Evolutionary conservation across 352 stramenopile species (phyloP), one percentile per base, ranked within the genome.

Genomic region (Phytophthora aleatoria): DNA sequence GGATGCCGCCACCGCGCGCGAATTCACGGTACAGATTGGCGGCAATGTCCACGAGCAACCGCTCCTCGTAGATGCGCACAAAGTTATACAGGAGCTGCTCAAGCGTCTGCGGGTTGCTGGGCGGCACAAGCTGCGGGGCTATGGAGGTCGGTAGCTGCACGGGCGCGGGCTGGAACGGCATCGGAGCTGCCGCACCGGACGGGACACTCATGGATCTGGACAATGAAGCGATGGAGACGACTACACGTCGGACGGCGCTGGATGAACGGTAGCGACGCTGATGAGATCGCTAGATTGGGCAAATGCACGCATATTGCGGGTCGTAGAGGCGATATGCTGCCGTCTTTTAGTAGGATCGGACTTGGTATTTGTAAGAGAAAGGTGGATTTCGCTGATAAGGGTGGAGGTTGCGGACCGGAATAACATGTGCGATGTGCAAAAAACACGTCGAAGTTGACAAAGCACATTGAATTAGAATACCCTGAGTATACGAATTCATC

Each of bases 61-160:
- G 69, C 55, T 77, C 69, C 49, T 77, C 69, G 61, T 77, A 77
- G 16, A 73, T 56, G 57, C 69, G 69, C 61, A 77, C 64, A 57
- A 74, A 69, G 42, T 69, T 39, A 41, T 63, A 45, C 48, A 77
- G 36, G 2, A 74, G 35, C 45, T 68, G 54, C 50, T 74, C 69
- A 13, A 77, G 69, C 20, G 69, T 52, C 58, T 69, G 47, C 28
- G 42, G 15, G 26, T 10, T 57, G 59, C 3, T 48, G 24, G 15
- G 10, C 3, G 42, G 9, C 15, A 64, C 38, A 28, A 58, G 45
- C 8, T 26, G 31, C 3, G 60, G 41, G 9, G 24, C 13, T 3
- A 48, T 27, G 6, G 59, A 16, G 28, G 50, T 7, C 20, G 64
- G 59, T 3, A 64, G 36, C 41, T 42, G 48, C 59, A 68, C 36